These are phyloP conservation scores for Clonostachys solani DNA, from an alignment of 2,329 filamentous ascomycete genomes.

Conservation along the genomic window DNA sequence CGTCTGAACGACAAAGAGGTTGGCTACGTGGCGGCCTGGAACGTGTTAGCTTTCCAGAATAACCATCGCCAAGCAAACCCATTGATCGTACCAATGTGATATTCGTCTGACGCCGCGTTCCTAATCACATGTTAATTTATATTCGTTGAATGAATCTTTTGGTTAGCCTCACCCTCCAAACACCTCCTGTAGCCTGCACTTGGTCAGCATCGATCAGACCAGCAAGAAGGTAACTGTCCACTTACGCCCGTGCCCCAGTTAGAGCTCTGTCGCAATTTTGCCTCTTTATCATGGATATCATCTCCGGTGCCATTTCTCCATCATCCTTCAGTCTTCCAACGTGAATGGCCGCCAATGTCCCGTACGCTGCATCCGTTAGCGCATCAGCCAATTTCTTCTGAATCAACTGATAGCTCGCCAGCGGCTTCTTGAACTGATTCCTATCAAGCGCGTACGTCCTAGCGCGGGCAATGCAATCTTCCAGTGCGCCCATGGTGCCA, in stretches of 20 bases:
- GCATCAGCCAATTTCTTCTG: constrained; percentile 92
- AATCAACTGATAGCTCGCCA: constrained; percentile 87
- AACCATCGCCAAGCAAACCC: no score
- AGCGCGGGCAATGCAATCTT: constrained; percentile 77
- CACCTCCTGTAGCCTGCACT: constrained; percentile 76
- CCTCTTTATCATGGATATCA: constrained; percentile 88
- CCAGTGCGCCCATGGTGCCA: constrained; percentile 80
- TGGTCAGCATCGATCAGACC: constrained; percentile 40
- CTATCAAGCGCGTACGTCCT: constrained; percentile 82
- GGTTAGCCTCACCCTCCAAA: constrained; percentile 50
- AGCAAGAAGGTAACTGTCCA: no score
- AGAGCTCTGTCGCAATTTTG: constrained; percentile 89
- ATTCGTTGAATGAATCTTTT: no score
- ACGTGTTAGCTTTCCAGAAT: no score
- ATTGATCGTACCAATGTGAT: constrained; percentile 62
- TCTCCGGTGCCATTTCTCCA: constrained; percentile 76
- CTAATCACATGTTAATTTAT: constrained; percentile 31
- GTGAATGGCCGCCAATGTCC: constrained; percentile 79
- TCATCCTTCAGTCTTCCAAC: constrained; percentile 83
- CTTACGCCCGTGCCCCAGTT: background rate
- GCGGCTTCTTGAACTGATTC: constrained; percentile 88
- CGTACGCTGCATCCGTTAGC: constrained; percentile 77
- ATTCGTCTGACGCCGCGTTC: constrained; percentile 89
- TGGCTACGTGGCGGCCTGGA: constrained; percentile 66
- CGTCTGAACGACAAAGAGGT: constrained; percentile 87